These are phyloP conservation scores for Grifola frondosa DNA, from an alignment of 1,284 basidiomycete genomes.

Conservation along the genomic window DNA sequence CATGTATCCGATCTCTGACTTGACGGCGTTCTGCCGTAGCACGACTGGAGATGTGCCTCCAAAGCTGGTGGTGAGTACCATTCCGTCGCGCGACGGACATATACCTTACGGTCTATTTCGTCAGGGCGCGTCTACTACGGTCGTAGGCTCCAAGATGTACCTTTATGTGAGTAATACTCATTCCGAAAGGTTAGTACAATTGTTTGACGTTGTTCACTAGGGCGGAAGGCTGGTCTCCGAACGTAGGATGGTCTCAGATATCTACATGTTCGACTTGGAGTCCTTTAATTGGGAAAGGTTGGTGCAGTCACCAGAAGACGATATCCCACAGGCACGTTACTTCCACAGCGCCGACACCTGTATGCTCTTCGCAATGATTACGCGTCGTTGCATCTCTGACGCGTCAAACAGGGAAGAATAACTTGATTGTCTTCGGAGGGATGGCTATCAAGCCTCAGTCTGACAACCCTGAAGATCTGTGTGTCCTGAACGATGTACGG, in stretches of 20 bases:
- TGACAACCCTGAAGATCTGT: conserved; percentile 67
- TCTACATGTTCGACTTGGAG: conserved; percentile 84
- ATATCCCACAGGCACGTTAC: conserved; percentile 77
- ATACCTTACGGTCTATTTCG: conserved; percentile 7
- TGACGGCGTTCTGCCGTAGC: conserved; percentile 82
- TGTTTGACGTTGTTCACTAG: conserved; percentile 36
- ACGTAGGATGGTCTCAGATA: conserved; percentile 83
- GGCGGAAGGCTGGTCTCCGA: conserved; percentile 86
- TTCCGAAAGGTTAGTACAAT: conserved; percentile 1
- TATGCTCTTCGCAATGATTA: conserved; percentile 38
- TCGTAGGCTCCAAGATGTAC: conserved; percentile 82
- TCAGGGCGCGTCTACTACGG: conserved; percentile 82
- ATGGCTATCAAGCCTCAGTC: conserved; percentile 81
- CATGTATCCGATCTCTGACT: conserved; percentile 83
- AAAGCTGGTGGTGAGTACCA: conserved; percentile 76
- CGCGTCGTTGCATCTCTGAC: conserved; percentile 10
- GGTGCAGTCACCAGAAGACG: conserved; percentile 60
- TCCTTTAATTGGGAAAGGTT: conserved; percentile 78
- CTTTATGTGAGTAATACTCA: conserved; percentile 64
- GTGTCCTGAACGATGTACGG: conserved; percentile 83
- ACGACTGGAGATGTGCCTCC: conserved; percentile 86
- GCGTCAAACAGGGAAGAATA: conserved; percentile 68
- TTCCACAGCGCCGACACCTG: conserved; percentile 91
- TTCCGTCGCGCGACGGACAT: conserved; percentile 7
- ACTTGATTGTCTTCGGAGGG: conserved; percentile 88